Conservation (phyloP, 2,329 filamentous ascomycete genomes). For the Epichloe amarillans region DNA sequence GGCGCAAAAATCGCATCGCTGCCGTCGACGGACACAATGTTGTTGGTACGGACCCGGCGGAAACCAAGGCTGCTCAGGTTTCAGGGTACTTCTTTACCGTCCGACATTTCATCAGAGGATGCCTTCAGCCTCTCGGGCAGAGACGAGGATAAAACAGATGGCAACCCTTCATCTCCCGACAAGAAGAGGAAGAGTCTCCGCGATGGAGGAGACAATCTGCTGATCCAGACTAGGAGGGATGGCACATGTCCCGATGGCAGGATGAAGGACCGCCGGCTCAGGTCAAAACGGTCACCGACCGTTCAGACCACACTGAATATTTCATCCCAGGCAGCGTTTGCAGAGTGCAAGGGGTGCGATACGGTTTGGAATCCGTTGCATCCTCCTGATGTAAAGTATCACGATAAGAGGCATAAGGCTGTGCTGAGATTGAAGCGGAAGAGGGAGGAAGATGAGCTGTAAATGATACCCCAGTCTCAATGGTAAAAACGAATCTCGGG, state of each 20-base stretch:
- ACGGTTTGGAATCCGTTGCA: slow-evolving; percentile 31
- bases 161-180: neutral
- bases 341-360: slow-evolving; percentile 29
- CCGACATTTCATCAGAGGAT: slow-evolving; percentile 4
- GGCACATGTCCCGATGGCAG: neutral
- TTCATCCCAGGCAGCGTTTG: slow-evolving; percentile 26
- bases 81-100: slow-evolving; percentile 10
- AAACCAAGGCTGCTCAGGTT: slow-evolving; percentile 19
- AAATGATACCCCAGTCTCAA: slow-evolving; percentile 4
- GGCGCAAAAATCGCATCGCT: slow-evolving; percentile 6
- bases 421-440: slow-evolving; percentile 16
- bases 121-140: neutral
- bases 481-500: too few relatives aligned
- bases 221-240: neutral
- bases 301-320: slow-evolving; percentile 33
- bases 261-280: neutral
- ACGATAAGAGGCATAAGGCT: slow-evolving; percentile 25
- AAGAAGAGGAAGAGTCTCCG: neutral
- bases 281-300: slow-evolving; percentile 6
- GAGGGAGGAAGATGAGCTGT: slow-evolving; percentile 10
- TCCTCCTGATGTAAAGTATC: slow-evolving; percentile 30
- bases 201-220: neutral
- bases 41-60: slow-evolving; percentile 5
- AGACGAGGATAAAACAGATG: neutral
- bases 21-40: slow-evolving; percentile 7